Evolutionary conservation across 1,139 yeast species (phyloP).

Genomic region (Pichia sp.): DNA sequence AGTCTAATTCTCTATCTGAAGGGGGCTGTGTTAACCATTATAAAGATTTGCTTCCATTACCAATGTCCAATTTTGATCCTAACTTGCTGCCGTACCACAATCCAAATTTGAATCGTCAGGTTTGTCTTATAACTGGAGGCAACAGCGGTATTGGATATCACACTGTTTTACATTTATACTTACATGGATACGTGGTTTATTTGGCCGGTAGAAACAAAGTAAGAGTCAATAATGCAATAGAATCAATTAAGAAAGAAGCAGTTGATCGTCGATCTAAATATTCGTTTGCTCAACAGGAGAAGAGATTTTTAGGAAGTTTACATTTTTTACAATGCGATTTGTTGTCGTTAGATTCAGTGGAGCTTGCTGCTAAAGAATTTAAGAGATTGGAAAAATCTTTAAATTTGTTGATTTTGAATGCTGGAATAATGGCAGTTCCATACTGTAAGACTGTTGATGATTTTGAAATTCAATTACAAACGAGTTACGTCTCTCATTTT

Average conservation of each 20-base stretch:
- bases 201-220: slow-evolving; percentile 60
- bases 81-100: slow-evolving; percentile 17
- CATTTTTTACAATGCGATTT: slow-evolving; percentile 58
- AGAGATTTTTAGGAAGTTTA: slow-evolving; percentile 48
- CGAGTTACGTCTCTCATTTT: slow-evolving; percentile 73
- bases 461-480: slow-evolving; percentile 75
- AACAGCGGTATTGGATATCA: slow-evolving; percentile 76
- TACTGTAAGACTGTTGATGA: slow-evolving; percentile 52
- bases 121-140: slow-evolving; percentile 74
- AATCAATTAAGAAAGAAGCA: slow-evolving; percentile 51
- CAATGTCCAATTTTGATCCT: slow-evolving; percentile 15
- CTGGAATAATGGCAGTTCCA: slow-evolving; percentile 79
- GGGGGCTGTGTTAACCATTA: too few relatives aligned
- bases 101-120: slow-evolving; percentile 39
- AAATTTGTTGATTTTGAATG: slow-evolving; percentile 67
- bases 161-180: slow-evolving; percentile 65
- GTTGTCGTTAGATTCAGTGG: slow-evolving; percentile 51
- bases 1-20: too few relatives aligned
- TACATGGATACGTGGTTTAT: slow-evolving; percentile 73
- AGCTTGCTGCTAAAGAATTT: slow-evolving; percentile 47
- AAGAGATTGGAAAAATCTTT: slow-evolving; percentile 43
- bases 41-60: background rate
- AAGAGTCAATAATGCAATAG: slow-evolving; percentile 52
- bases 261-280: slow-evolving; percentile 25
- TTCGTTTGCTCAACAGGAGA: slow-evolving; percentile 18